Conservation (phyloP, 257 asterid species). For the Echites panduratus region DNA sequence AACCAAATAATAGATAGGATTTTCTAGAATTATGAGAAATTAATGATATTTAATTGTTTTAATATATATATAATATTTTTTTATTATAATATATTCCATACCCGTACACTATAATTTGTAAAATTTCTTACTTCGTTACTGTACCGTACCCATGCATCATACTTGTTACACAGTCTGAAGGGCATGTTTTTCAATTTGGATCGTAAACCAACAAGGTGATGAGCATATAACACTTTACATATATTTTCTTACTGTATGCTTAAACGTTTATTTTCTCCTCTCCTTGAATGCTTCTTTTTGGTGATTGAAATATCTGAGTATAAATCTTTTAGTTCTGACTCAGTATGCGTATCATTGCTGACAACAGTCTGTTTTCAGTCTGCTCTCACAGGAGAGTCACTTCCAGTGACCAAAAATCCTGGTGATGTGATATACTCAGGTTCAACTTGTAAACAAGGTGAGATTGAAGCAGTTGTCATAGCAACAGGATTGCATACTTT, state of each 20-base stretch:
- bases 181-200: background rate
- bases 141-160: no score
- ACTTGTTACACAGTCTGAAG: background rate
- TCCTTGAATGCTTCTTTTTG: background rate
- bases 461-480: slow-evolving; percentile 37
- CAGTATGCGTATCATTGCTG: background rate
- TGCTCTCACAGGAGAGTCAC: slow-evolving; percentile 42
- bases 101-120: no score
- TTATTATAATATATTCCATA: no score
- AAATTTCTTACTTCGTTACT: no score
- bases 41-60: no score
- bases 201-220: background rate
- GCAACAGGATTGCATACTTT: slow-evolving; percentile 39
- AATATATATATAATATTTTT: no score
- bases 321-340: background rate
- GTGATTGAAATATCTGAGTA: background rate
- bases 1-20: background rate
- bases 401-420: slow-evolving; percentile 37
- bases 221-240: background rate
- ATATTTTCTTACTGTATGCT: background rate
- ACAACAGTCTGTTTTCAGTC: slow-evolving; percentile 19
- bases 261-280: background rate
- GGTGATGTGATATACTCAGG: slow-evolving; percentile 34
- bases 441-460: slow-evolving; percentile 39
- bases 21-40: background rate